Conservation (phyloP, 2,329 filamentous ascomycete species). For the Pestalotiopsis sp. region DNA sequence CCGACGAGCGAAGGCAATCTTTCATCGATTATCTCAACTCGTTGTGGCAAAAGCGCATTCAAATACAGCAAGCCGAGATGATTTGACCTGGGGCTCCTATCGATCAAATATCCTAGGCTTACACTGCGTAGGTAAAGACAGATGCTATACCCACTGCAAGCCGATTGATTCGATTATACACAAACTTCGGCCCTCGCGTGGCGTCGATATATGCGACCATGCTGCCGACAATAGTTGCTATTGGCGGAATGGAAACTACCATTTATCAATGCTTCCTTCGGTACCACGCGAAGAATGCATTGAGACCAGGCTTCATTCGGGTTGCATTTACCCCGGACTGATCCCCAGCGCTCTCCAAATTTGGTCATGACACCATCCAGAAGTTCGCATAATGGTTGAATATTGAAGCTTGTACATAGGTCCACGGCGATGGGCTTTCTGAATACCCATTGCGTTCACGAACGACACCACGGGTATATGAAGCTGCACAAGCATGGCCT, state of each 20-base stretch:
- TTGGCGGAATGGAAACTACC: not conserved
- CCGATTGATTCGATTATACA: no score
- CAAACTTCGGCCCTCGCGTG: not conserved
- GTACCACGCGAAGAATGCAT: not conserved
- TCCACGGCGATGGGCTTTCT: not conserved
- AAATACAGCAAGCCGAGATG: no score
- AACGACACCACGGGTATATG: not conserved
- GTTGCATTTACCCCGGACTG: conserved; percentile 9
- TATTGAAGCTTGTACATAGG: not conserved
- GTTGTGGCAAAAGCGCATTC: no score
- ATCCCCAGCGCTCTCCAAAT: not conserved
- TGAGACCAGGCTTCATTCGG: not conserved
- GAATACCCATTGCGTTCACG: not conserved
- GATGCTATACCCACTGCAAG: no score
- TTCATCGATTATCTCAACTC: no score
- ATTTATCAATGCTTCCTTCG: not conserved
- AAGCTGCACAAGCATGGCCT: not conserved
- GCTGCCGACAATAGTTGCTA: not conserved
- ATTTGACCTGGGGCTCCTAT: no score
- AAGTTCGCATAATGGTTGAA: not conserved
- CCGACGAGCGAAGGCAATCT: no score
- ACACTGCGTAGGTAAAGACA: no score
- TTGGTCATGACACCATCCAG: not conserved
- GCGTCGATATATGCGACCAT: not conserved
- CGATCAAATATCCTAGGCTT: no score